These are phyloP conservation scores for Eucalyptus paniculata DNA, from an alignment of 345 rosid species.

Conservation along the genomic window DNA sequence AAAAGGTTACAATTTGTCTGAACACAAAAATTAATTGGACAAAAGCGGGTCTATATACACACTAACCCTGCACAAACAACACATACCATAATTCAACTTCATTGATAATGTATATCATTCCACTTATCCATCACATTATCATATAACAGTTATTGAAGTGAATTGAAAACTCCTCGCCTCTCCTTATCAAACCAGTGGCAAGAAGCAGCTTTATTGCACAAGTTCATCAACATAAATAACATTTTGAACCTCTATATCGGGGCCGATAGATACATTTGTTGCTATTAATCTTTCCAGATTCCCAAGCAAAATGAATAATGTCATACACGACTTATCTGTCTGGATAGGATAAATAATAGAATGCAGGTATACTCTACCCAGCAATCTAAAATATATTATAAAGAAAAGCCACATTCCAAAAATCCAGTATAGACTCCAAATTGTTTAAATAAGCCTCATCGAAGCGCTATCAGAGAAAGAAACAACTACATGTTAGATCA, in stretches of 20 bases:
- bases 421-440: not conserved
- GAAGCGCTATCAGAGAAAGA: not conserved
- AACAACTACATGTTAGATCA: not conserved
- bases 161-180: not conserved
- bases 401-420: not conserved
- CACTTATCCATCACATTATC: not conserved
- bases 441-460: not conserved
- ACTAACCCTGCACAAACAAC: not conserved
- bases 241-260: not conserved
- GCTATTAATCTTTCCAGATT: not conserved
- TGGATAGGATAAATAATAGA: not conserved
- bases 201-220: not conserved
- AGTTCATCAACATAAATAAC: not conserved
- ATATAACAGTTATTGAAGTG: not conserved
- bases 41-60: not conserved
- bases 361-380: not conserved
- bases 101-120: not conserved
- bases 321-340: not conserved
- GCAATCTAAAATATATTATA: not conserved
- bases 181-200: not conserved
- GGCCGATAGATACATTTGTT: not conserved
- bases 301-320: not conserved
- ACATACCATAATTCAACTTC: not conserved
- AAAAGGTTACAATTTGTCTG: not conserved
- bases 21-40: not conserved